Evolutionary conservation across 2,329 filamentous ascomycete genomes (phyloP), one percentile per base, ranked within the genome.

Genomic region (Fusarium sp.): DNA sequence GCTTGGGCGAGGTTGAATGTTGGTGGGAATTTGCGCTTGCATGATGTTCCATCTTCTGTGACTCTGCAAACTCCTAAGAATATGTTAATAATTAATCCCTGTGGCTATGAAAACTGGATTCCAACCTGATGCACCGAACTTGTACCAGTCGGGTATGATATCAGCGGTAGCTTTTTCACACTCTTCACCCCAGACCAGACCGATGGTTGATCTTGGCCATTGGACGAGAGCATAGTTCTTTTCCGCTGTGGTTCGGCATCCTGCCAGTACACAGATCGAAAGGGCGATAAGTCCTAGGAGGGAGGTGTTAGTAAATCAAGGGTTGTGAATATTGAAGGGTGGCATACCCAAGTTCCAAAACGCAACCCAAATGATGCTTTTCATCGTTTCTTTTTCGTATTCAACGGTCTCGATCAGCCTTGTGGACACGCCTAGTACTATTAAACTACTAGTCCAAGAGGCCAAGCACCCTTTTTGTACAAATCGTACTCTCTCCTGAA

Each of bases 201-300:
- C 41, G 24, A 73, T 51, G 0, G 68, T 70, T 18, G 57, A 59
- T n/a, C 58, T 61, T 1, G 71, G 66, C 71, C 71, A 73, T 30
- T 72, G 69, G 41, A 73, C 20, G 15, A 73, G 55, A 30, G 58
- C 63, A 38, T 65, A 72, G 25, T 65, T 72, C 22, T 43, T 64
- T 16, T 72, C 70, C n/a, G 58, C 58, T 2, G 45, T 57, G 2
- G 52, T 67, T 34, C 62, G 43, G 13, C 71, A 71, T 15, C 70
- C 70, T 11, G 65, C 49, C 1, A 73, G 57, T 22, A 73, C 59
- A 40, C 68, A 73, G 10, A 72, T 58, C 4, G 69, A 64, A 9
- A 73, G 48, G 13, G 70, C 68, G 20, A 72, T 30, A 12, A 72
- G 44, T 20, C 67, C 70, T 72, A 9, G 1, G 20, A 3, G 22